Base-by-base conservation (phyloP, 2,329 filamentous ascomycete species). In the Pseudofabraea citricarpa region DNA sequence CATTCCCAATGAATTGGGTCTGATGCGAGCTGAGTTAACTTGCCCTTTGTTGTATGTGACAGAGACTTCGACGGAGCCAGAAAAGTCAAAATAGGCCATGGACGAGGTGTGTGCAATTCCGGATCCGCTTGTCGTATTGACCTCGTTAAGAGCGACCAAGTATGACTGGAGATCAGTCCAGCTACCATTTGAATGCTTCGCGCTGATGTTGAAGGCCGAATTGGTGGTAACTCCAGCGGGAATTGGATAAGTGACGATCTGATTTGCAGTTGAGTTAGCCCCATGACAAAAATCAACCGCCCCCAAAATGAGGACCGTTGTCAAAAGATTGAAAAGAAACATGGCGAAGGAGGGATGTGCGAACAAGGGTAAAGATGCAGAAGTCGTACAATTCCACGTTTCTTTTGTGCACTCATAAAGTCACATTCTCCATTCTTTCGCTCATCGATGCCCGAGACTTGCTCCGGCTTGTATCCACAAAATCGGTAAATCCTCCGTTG, bases 1-100 rank as follows among this genome's bases (percentile, higher is more conserved):
- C 18, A 54, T 50, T 2, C 49, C 46, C 32, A 44, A 48, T 15
- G 51, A 54, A 16, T 41, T 7, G 8, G 51, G 52, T 19, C 51
- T 46, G 8, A 54, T 35, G 7, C 15, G 16, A 22, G 44, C 45
- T 6, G 37, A 31, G 15, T 40, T 33, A 16, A 45, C 38, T 8
- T 9, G 12, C 21, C 22, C 41, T 20, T n/a, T 37, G 13, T 35
- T 46, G 31, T 47, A 47, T 27, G 15, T 39, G 13, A 48, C 38
- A 3, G 36, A 40, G 20, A 53, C 19, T 13, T 52, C 42, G 15
- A 53, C 49, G 26, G 38, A 12, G 6, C 47, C 47, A 22, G 27
- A 29, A 38, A 48, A 50, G 38, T 53, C 51, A 33, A 53, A 53
- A 15, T 31, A 41, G 9, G 43, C 48, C 18, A 49, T 36, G 24